Conservation (phyloP, 2,329 filamentous ascomycete species). For the Onygena corvina region DNA sequence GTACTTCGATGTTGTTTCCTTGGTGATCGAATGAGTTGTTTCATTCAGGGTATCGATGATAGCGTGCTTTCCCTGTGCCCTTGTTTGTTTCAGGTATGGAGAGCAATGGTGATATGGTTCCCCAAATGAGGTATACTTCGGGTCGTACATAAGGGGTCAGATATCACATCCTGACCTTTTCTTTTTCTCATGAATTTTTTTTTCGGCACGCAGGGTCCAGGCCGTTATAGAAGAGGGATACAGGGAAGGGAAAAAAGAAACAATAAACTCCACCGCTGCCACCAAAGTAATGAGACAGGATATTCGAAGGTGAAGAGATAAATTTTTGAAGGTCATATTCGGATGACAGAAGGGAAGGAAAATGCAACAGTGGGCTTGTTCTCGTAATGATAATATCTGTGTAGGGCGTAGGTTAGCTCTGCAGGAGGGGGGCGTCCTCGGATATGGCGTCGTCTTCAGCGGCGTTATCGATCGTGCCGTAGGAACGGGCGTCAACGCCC, state of each 20-base stretch:
- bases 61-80: not conserved
- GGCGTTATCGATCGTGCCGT: constrained; percentile 12
- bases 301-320: not conserved
- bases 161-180: constrained; percentile 1
- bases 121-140: not conserved
- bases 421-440: constrained; percentile 19
- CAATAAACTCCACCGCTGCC: not conserved
- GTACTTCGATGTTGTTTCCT: not conserved
- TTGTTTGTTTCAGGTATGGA: not conserved
- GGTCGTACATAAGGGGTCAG: not conserved
- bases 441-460: constrained; percentile 9
- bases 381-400: not conserved
- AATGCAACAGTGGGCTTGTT: not conserved
- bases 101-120: constrained; percentile 2
- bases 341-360: not conserved
- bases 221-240: not conserved
- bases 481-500: not conserved
- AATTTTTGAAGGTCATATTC: not conserved
- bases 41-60: constrained; percentile 1
- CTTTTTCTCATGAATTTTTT: not conserved
- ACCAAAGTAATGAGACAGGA: constrained; percentile 1
- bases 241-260: not conserved
- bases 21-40: not conserved
- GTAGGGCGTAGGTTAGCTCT: not conserved
- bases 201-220: not conserved